Conservation (phyloP, 2,329 filamentous ascomycete genomes). For the Botryotinia calthae region DNA sequence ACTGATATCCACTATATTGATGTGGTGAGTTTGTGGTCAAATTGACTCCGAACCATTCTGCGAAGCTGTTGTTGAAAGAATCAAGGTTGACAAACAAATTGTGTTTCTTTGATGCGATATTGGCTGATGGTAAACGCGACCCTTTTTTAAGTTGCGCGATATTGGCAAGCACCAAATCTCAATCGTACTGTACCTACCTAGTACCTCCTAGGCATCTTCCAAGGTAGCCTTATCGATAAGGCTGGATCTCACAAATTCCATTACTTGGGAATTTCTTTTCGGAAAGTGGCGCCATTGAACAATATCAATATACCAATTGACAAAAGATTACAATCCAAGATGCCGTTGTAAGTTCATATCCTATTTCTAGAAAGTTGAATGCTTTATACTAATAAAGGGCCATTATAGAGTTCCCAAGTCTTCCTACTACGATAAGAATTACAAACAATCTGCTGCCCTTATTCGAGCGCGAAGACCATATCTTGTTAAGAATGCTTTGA, state of each 20-base stretch:
- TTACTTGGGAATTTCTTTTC: background rate
- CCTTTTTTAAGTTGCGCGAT: constrained; percentile 4
- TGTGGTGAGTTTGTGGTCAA: constrained; percentile 4
- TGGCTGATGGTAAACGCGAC: constrained; percentile 14
- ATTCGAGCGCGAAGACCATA: constrained; percentile 91
- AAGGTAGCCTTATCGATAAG: constrained; percentile 20
- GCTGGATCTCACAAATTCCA: constrained; percentile 7
- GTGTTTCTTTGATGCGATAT: constrained; percentile 18
- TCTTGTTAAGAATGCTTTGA: constrained; percentile 82
- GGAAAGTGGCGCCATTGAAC: constrained; percentile 20
- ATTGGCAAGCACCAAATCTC: background rate
- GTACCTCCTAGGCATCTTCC: background rate
- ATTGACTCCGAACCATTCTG: constrained; percentile 12
- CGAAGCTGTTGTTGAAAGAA: constrained; percentile 14
- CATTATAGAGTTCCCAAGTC: constrained; percentile 57
- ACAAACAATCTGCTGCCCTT: constrained; percentile 82
- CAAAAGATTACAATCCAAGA: constrained; percentile 1
- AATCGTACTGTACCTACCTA: background rate
- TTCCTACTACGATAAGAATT: constrained; percentile 89
- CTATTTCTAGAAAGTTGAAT: background rate
- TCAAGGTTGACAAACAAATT: background rate
- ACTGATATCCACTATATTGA: constrained; percentile 15
- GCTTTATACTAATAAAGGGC: background rate
- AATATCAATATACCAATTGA: background rate
- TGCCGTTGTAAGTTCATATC: constrained; percentile 16